phyloP scores from a whole-genome alignment of 176 grass and related monocot species.

The Eragrostis curvula region DNA sequence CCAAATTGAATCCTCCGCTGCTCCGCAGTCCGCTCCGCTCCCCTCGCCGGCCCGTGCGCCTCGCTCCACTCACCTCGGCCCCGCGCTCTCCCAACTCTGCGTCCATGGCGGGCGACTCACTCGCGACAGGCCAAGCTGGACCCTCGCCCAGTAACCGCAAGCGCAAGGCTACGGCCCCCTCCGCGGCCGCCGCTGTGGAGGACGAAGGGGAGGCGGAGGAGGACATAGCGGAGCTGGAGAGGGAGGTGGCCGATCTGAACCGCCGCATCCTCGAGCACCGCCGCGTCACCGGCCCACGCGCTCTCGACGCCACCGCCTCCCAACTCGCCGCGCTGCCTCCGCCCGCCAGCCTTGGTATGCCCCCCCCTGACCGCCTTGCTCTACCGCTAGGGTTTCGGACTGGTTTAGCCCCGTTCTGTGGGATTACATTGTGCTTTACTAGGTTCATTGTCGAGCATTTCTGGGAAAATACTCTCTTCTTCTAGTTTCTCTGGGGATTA shows the following conservation, averaged over 20 bases:
- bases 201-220: constrained; percentile 31
- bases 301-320: constrained; percentile 11
- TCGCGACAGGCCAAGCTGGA: background rate
- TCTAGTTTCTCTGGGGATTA: background rate
- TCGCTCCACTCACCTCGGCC: constrained; percentile 3
- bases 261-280: constrained; percentile 56
- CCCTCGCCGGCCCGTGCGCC: too few relatives aligned
- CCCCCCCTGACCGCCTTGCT: background rate
- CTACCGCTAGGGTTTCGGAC: constrained; percentile 38
- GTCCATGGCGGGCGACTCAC: constrained; percentile 51
- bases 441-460: background rate
- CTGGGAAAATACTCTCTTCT: background rate
- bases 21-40: too few relatives aligned
- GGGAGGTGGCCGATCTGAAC: constrained; percentile 60
- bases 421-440: background rate
- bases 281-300: constrained; percentile 30
- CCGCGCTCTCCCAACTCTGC: constrained; percentile 1
- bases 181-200: constrained; percentile 13
- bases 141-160: constrained; percentile 31
- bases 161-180: constrained; percentile 37
- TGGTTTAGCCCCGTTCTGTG: background rate
- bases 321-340: constrained; percentile 42
- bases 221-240: constrained; percentile 53
- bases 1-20: too few relatives aligned
- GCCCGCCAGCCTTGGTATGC: constrained; percentile 30